A percentile compares a stretch with the other conserved stretches of the same genome.
These are phyloP conservation scores for Solanum clarkiae DNA, from an alignment of 257 asterid species.

Conservation along the genomic window DNA sequence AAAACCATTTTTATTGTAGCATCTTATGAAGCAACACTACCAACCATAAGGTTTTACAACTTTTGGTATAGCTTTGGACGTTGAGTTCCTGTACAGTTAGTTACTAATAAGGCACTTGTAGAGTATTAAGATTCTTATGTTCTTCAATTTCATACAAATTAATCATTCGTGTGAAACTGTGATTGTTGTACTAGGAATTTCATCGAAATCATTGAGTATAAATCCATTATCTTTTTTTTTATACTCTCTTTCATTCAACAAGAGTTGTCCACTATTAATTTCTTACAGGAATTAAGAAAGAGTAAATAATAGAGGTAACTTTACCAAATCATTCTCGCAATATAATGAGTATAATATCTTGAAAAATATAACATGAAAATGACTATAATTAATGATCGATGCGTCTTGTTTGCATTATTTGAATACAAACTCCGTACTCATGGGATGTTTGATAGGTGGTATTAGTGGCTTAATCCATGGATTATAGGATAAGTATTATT, in stretches of 20 bases:
- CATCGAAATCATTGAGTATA: not conserved
- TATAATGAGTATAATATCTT: too few species aligned
- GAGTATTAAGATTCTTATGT: not conserved
- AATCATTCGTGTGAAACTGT: not conserved
- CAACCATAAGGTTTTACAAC: not conserved
- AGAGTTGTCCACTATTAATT: too few species aligned
- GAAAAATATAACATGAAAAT: too few species aligned
- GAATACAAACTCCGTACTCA: not conserved
- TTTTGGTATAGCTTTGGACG: not conserved
- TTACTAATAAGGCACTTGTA: not conserved
- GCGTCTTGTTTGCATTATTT: not conserved
- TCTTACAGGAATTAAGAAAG: too few species aligned
- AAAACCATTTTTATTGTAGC: conserved; percentile 64
- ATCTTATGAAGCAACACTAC: not conserved
- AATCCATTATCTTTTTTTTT: not conserved
- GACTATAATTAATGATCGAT: not conserved
- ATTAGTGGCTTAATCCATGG: too few species aligned
- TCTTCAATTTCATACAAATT: not conserved
- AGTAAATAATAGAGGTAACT: too few species aligned
- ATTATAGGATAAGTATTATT: too few species aligned
- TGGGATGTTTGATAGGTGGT: too few species aligned
- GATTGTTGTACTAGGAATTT: not conserved
- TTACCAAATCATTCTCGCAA: too few species aligned
- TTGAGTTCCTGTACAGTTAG: not conserved
- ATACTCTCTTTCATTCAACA: not conserved